Base-by-base conservation (phyloP, 768 basidiomycete genomes). In the Flagelloscypha sp. region DNA sequence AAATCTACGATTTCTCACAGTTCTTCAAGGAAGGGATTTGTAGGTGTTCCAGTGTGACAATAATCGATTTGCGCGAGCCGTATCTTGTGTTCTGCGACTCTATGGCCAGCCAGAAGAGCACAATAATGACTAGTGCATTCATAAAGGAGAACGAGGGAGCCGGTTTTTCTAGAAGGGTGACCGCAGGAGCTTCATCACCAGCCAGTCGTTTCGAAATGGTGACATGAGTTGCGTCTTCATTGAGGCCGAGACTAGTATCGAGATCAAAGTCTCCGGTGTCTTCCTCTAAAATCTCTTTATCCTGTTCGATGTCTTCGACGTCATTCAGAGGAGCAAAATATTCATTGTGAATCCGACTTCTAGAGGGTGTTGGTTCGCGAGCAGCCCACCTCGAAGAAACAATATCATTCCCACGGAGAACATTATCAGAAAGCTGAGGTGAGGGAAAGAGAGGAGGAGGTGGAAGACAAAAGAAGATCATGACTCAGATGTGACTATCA, bases 61-160 rank as follows among this genome's bases (percentile, higher is more conserved):
- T 75, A 90, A 4, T 87, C 87, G 45, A 90, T 76, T 8, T 65
- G 54, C 2, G 77, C 62, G 4, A 86, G 86, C 45, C 82, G 75
- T 9, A 46, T 40, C 58, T 86, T 87, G 63, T 76, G 84, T 12
- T 64, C 63, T 47, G 64, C 45, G 13, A 65, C 42, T 16, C 57
- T 43, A 41, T 54, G 57, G 10, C 54, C 57, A 13, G 56, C 43
- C 12, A 56, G 49, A 68, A 38, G 7, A 62, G 41, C 19, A 67
- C 41, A 5, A 63, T 37, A 40, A 64, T 39, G 35, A 58, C 46
- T 28, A 81, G 15, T n/a, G 75, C 18, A n/a, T 67, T 67, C 10
- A 67, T 33, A 27, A 73, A 38, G 41, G 30, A 18, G 9, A 18
- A 31, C 30, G 25, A 9, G 25, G 9, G 9, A 31, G 17, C 16